A percentile compares a stretch with the other conserved stretches of the same genome.
Evolutionary conservation across 805 yeast species (phyloP).

Genomic region (Metschnikowia shivogae): DNA sequence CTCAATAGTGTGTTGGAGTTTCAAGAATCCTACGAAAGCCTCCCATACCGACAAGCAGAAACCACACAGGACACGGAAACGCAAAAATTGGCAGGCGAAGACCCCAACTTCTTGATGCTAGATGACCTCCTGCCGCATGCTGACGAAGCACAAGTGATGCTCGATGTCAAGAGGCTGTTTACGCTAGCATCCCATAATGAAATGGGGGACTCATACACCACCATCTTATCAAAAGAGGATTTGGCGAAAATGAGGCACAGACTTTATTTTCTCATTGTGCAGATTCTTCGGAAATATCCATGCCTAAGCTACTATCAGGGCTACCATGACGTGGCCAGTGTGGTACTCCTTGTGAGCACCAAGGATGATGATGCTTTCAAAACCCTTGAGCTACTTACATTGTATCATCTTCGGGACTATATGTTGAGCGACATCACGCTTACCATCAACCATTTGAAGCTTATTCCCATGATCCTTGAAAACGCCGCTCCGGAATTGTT

Average conservation of each 20-base stretch:
- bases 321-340: conserved; percentile 78
- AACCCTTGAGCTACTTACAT: conserved; percentile 53
- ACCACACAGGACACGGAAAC: background rate
- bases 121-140: conserved; percentile 45
- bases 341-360: conserved; percentile 53
- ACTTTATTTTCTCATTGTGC: conserved; percentile 43
- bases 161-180: conserved; percentile 77
- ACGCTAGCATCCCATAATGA: conserved; percentile 31
- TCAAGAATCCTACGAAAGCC: background rate
- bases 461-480: conserved; percentile 62
- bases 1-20: background rate
- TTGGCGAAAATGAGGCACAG: conserved; percentile 34
- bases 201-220: conserved; percentile 24
- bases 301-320: conserved; percentile 83
- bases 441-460: conserved; percentile 57
- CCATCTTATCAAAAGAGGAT: conserved; percentile 30
- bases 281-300: conserved; percentile 59
- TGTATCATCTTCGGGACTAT: conserved; percentile 72
- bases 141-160: conserved; percentile 74
- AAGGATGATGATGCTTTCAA: conserved; percentile 33
- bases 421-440: conserved; percentile 70
- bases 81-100: background rate
- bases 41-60: background rate
- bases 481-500: conserved; percentile 45
- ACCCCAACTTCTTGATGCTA: conserved; percentile 5